phyloP scores from a whole-genome alignment of 1,284 basidiomycete species.

The Ganoderma sp. region DNA sequence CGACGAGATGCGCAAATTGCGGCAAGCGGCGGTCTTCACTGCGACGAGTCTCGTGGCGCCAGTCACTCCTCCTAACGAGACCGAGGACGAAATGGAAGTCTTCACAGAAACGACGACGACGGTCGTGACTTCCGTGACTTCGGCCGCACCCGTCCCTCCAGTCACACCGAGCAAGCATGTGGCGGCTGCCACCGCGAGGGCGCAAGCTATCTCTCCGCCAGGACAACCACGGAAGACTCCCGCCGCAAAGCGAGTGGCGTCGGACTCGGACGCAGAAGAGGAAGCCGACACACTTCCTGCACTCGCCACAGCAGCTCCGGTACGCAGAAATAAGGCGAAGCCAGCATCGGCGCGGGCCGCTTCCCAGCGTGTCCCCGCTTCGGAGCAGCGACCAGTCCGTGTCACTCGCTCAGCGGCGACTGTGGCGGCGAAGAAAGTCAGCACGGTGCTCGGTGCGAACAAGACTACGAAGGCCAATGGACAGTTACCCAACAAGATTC shows the following conservation, averaged over 20 bases:
- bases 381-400: constrained; percentile 73
- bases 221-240: constrained; percentile 89
- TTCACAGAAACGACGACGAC: constrained; percentile 46
- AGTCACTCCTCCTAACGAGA: constrained; percentile 80
- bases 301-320: constrained; percentile 53
- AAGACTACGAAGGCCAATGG: constrained; percentile 41
- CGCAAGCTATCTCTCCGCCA: constrained; percentile 72
- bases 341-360: constrained; percentile 48
- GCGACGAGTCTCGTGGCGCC: constrained; percentile 66
- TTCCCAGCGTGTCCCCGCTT: constrained; percentile 56
- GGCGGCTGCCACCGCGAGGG: constrained; percentile 67
- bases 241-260: constrained; percentile 70
- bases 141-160: constrained; percentile 56
- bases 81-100: constrained; percentile 60
- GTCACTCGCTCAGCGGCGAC: constrained; percentile 74
- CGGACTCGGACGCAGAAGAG: constrained; percentile 58
- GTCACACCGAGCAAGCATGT: constrained; percentile 81
- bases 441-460: constrained; percentile 40
- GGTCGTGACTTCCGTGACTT: constrained; percentile 40
- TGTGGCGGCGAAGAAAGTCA: constrained; percentile 54
- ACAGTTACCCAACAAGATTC: constrained; percentile 77
- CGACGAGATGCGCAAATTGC: constrained; percentile 69
- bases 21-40: constrained; percentile 48
- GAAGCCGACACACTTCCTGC: constrained; percentile 70
- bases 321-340: constrained; percentile 49